These are phyloP conservation scores for Lipomyces starkeyi DNA, from an alignment of 805 yeast species.

Conservation along the genomic window DNA sequence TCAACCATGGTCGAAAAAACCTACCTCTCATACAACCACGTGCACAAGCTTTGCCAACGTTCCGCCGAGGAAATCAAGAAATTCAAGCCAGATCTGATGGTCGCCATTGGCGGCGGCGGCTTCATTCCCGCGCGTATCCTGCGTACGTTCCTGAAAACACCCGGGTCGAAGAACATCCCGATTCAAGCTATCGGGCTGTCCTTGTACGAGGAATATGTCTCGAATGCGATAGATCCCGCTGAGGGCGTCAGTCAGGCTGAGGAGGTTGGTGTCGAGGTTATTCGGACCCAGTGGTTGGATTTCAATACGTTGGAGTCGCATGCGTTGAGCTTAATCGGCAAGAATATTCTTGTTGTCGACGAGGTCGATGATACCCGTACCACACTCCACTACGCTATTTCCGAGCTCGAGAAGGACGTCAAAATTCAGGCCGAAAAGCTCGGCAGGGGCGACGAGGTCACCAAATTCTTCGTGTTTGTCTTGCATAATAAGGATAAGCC, in stretches of 20 bases:
- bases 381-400: constrained; percentile 80
- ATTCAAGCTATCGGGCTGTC: constrained; percentile 95
- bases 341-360: constrained; percentile 80
- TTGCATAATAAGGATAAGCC: constrained; percentile 83
- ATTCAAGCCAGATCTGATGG: constrained; percentile 85
- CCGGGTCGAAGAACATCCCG: constrained; percentile 85
- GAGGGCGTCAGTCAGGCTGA: constrained; percentile 49
- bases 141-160: constrained; percentile 87
- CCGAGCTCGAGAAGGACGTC: constrained; percentile 74
- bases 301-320: constrained; percentile 72
- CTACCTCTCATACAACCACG: constrained; percentile 77
- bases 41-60: constrained; percentile 82
- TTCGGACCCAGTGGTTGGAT: constrained; percentile 90
- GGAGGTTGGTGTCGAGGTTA: constrained; percentile 74
- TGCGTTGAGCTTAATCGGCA: constrained; percentile 79
- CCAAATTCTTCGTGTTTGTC: constrained; percentile 77
- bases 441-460: constrained; percentile 63
- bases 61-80: constrained; percentile 59
- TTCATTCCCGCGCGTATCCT: constrained; percentile 96
- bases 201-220: constrained; percentile 79
- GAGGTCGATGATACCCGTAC: constrained; percentile 94
- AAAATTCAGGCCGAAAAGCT: constrained; percentile 62
- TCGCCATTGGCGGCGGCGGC: constrained; percentile 97
- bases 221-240: constrained; percentile 57
- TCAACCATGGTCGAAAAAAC: constrained; percentile 40